phyloP scores from a whole-genome alignment of 2,329 filamentous ascomycete species.

The Samsoniella hepiali region DNA sequence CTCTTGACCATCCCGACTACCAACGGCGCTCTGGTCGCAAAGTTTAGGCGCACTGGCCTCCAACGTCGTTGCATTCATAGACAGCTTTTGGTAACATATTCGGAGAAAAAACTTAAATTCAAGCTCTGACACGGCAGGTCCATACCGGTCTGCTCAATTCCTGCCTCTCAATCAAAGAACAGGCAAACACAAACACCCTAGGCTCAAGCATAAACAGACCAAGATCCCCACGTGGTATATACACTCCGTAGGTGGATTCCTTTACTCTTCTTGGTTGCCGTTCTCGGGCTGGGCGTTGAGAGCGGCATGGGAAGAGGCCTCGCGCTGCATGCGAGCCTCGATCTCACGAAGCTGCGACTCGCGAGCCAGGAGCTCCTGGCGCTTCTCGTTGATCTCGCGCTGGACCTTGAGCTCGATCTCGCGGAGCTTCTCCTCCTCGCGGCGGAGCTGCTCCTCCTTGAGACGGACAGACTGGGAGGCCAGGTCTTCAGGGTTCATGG shows the following conservation, averaged over 20 bases:
- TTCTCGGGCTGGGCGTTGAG: constrained; percentile 15
- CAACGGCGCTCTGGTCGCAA: constrained; percentile 8
- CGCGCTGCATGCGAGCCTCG: constrained; percentile 93
- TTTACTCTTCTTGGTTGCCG: constrained; percentile 52
- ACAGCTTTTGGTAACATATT: constrained; percentile 28
- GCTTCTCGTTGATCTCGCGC: constrained; percentile 99
- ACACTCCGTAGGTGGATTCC: constrained; percentile 15
- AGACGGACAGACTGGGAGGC: constrained; percentile 95
- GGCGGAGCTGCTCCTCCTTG: constrained; percentile 98
- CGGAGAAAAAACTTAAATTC: constrained; percentile 34
- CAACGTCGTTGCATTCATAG: constrained; percentile 33
- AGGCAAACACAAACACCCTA: constrained; percentile 46
- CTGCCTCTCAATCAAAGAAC: constrained; percentile 42
- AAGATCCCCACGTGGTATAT: constrained; percentile 26
- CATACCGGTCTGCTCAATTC: constrained; percentile 36
- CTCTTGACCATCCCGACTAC: constrained; percentile 11
- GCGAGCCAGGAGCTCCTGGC: constrained; percentile 93
- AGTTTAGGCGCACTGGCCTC: constrained; percentile 20
- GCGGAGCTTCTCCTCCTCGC: constrained; percentile 98
- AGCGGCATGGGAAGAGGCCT: constrained; percentile 61
- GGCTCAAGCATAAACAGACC: constrained; percentile 42
- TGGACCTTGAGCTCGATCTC: constrained; percentile 99
- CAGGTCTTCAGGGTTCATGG: constrained; percentile 96
- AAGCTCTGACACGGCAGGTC: constrained; percentile 37
- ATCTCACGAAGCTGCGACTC: constrained; percentile 99